Conservation (phyloP, 1,284 basidiomycete genomes). For the Schizopora paradoxa region DNA sequence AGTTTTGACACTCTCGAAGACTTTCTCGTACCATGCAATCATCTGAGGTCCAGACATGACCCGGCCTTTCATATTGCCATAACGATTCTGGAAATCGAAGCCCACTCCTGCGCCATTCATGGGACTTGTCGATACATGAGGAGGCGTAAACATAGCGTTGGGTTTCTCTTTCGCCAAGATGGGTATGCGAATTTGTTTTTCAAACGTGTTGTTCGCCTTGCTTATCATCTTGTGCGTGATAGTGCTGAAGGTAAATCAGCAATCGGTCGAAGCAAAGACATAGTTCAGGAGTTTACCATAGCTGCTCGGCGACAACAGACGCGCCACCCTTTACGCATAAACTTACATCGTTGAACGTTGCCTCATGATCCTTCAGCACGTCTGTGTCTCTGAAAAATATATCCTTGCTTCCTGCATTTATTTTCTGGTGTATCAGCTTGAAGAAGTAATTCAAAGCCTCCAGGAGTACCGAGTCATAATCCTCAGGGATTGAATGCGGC, state of each 20-base stretch:
- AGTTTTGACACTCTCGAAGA: slow-evolving; percentile 89
- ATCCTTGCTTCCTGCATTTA: slow-evolving; percentile 88
- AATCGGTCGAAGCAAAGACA: slow-evolving; percentile 2
- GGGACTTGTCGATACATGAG: slow-evolving; percentile 7
- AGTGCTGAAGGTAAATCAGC: slow-evolving; percentile 42
- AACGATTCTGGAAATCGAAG: slow-evolving; percentile 12
- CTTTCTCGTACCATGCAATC: slow-evolving; percentile 86
- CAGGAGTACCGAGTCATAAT: slow-evolving; percentile 87
- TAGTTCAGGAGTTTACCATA: slow-evolving; percentile 57
- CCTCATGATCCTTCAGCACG: slow-evolving; percentile 94
- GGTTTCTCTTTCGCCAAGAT: slow-evolving; percentile 28
- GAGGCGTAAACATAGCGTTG: slow-evolving; percentile 1
- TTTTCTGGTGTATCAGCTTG: slow-evolving; percentile 90
- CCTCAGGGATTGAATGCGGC: slow-evolving; percentile 80
- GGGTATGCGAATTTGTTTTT: slow-evolving; percentile 86
- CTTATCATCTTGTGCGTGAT: slow-evolving; percentile 88
- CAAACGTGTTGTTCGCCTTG: slow-evolving; percentile 89
- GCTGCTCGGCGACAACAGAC: slow-evolving; percentile 87
- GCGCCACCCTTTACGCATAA: slow-evolving; percentile 88
- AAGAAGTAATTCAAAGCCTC: slow-evolving; percentile 91
- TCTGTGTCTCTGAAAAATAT: slow-evolving; percentile 98
- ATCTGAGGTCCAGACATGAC: slow-evolving; percentile 79
- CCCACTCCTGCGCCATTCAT: slow-evolving; percentile 12
- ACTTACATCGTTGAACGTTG: slow-evolving; percentile 91
- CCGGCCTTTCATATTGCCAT: slow-evolving; percentile 16